Conservation (phyloP, 2,329 filamentous ascomycete species). For the Colletotrichum lentis region DNA sequence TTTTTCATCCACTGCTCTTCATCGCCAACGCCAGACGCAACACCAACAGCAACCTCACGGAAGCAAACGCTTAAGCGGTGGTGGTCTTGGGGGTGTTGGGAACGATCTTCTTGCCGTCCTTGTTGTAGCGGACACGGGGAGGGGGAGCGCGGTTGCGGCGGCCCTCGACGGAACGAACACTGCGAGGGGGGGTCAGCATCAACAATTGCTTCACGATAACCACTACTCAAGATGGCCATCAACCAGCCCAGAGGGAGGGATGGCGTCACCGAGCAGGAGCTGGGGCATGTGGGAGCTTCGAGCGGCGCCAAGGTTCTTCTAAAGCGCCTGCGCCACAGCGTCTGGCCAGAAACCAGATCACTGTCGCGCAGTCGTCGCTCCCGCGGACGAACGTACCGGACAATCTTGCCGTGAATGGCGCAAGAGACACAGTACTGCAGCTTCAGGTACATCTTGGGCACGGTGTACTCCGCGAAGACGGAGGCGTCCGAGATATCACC, state of each 20-base stretch:
- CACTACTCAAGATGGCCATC: background rate
- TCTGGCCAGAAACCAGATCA: conserved; percentile 28
- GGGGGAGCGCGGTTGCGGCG: conserved; percentile 99
- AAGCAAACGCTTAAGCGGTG: conserved; percentile 30
- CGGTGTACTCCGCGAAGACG: conserved; percentile 98
- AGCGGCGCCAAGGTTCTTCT: conserved; percentile 70
- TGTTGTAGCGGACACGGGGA: conserved; percentile 98
- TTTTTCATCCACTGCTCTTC: conserved; percentile 37
- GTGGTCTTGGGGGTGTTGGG: conserved; percentile 78
- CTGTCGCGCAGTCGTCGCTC: conserved; percentile 66
- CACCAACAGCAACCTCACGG: background rate
- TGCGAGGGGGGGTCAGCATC: conserved; percentile 59
- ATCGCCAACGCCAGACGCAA: conserved; percentile 10
- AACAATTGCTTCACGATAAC: conserved; percentile 23
- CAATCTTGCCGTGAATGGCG: conserved; percentile 99
- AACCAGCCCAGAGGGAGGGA: background rate
- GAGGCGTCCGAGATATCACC: conserved; percentile 99
- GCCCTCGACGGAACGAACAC: conserved; percentile 95
- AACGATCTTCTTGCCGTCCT: conserved; percentile 99
- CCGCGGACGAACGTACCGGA: conserved; percentile 83
- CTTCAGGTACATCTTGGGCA: conserved; percentile 99
- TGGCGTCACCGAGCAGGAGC: background rate
- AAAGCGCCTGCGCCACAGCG: conserved; percentile 56
- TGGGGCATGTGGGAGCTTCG: conserved; percentile 30
- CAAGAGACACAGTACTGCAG: conserved; percentile 99